phyloP scores from a whole-genome alignment of 164 flowering plant species.

The Stephania cephalantha region DNA sequence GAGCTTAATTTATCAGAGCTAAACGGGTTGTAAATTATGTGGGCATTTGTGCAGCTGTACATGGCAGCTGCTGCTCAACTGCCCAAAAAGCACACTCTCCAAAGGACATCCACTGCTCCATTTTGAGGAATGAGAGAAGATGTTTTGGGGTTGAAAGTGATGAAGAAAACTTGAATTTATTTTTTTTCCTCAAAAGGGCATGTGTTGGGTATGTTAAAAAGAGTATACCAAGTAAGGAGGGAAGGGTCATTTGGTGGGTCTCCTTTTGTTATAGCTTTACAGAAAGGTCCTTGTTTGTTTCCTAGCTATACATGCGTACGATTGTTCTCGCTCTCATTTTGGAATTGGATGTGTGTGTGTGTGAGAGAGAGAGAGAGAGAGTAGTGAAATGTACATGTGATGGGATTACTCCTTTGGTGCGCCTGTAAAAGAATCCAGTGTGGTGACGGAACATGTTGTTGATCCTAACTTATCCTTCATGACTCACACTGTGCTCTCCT shows the following conservation, averaged over 20 bases:
- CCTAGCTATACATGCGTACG: background rate
- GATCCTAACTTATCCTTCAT: background rate
- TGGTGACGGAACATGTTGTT: background rate
- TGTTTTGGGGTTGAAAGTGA: background rate
- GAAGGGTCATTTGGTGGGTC: background rate
- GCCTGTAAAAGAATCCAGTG: background rate
- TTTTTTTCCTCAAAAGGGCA: background rate
- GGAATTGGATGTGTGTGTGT: background rate
- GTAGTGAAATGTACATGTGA: background rate
- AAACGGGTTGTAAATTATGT: background rate
- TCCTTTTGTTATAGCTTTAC: background rate
- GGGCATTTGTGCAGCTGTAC: slow-evolving; percentile 17
- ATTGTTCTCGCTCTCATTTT: background rate
- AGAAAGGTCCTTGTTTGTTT: background rate
- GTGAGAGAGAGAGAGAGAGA: background rate
- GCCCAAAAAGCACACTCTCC: slow-evolving; percentile 30
- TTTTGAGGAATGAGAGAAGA: slow-evolving; percentile 29
- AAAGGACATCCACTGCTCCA: slow-evolving; percentile 51
- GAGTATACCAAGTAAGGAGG: background rate
- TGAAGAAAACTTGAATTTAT: background rate
- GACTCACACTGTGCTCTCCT: background rate
- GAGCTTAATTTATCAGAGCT: background rate
- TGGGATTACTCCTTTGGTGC: background rate
- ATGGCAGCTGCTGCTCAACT: slow-evolving; percentile 28
- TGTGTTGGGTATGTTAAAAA: background rate